phyloP scores from a whole-genome alignment of 2,329 filamentous ascomycete species.

The Immersiporthe knoxdaviesiana region DNA sequence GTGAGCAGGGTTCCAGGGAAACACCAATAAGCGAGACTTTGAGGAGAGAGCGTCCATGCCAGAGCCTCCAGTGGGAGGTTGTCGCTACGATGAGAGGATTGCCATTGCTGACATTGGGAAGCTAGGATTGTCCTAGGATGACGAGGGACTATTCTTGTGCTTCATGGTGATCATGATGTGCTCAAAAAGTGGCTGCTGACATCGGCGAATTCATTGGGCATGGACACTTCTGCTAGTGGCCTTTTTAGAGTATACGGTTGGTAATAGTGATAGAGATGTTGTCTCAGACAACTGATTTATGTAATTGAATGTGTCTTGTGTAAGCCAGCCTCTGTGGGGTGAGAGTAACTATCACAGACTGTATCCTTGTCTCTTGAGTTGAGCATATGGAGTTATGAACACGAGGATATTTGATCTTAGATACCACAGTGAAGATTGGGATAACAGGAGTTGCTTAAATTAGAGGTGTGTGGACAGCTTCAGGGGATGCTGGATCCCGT shows the following conservation, averaged over 20 bases:
- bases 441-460: not conserved
- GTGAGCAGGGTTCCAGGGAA: not conserved
- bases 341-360: not conserved
- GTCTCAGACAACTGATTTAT: not conserved
- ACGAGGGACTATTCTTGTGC: not conserved
- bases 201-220: not conserved
- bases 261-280: not conserved
- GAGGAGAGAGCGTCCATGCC: not conserved
- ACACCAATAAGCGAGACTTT: not conserved
- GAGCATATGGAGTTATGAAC: not conserved
- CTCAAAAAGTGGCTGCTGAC: not conserved
- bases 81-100: not conserved
- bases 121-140: not conserved
- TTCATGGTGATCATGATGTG: not conserved
- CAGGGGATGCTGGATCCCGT: not conserved
- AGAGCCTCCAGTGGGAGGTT: not conserved
- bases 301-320: not conserved
- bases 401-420: not conserved
- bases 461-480: not conserved
- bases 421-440: not conserved
- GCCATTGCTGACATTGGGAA: not conserved
- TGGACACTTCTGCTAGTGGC: not conserved
- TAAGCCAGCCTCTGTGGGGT: not conserved
- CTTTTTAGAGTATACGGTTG: not conserved
- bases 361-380: not conserved